Base-by-base conservation (phyloP, 2,329 filamentous ascomycete genomes). In the Sodiomyces alkalinus region DNA sequence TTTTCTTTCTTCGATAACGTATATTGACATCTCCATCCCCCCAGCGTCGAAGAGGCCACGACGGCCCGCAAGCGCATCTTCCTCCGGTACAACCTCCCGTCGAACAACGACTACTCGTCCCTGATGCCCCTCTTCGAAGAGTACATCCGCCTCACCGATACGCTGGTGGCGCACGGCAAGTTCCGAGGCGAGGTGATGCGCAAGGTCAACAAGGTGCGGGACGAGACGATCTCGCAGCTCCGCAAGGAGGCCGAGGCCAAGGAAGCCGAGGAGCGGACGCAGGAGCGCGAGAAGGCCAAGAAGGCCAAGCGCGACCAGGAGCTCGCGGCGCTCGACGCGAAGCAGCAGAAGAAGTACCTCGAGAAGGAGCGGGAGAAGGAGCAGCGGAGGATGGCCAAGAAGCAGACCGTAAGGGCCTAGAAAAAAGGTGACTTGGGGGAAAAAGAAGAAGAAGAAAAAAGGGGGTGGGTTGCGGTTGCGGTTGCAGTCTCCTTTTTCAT, bases 151-250 rank as follows among this genome's bases (percentile, higher is more conserved):
- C 58, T 94, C n/a, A 68, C 83, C 22, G 90, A 98, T 49, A 61
- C 68, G 41, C 77, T 98, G 27, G 83, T 78, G 32, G 60, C 71
- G 31, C 56, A 58, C 16, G 86, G 73, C 8, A 86, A 82, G 54
- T 94, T 94, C 74, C 81, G 90, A 9, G 73, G 81, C 20, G 82
- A 96, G 61, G 85, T 93, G 19, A 59, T 78, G 50, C 81, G 81
- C 52, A 92, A 92, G 63, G 67, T 98, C 40, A 74, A 74, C 45
- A 61, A 62, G 36, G 76, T 75, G 19, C 83, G 90, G 38, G 87
- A 96, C 23, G 76, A 81, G 32, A 76, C 81, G 44, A 69, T 80
- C 43, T 68, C 69, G 47, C 80, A 80, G 58, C 74, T 98, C 45
- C 74, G 79, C 52, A 85, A 80, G 56, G 60, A 69, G 0, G 72